Base-by-base conservation (phyloP, 2,329 filamentous ascomycete species). In the Geosmithia putterillii region DNA sequence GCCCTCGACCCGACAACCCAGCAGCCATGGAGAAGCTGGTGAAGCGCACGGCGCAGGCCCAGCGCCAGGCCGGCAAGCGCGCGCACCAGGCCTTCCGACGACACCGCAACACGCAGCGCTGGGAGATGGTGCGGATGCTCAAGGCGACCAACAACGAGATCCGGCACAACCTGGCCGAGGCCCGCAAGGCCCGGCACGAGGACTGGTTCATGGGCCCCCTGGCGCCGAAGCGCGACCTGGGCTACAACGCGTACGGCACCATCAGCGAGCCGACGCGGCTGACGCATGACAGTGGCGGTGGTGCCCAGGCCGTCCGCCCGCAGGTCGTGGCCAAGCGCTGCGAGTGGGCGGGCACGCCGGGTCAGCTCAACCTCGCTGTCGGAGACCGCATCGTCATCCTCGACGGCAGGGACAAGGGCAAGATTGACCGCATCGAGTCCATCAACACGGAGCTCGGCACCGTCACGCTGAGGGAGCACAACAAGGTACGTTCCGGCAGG, bases 371-470 rank as follows among this genome's bases (percentile, higher is more conserved):
- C 50, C 66, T 89, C 46, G 74, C 71, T 20, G 56, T 64, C 4
- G 79, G 81, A 7, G 92, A 96, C 62, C 76, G 92, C 46, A 88
- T 95, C 25, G 85, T 90, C 43, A 66, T 96, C 46, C 65, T 87
- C 43, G 77, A 82, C 47, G 89, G 90, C 8, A 74, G 73, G 32
- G 84, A 92, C 55, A 83, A 81, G 66, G 88, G 88, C 54, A 86
- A 82, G 66, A 92, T 98, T 62, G 85, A 86, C 42, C 66, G 67
- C n/a, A 76, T 96, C 38, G 61, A 59, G 46, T 59, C 66, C 1
- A 66, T 94, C 39, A 64, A 77, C 50, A 48, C 56, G 4, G 61
- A 71, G 10, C 66, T 63, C 39, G 80, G 77, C 47, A 71, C 73
- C 48, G 66, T 86, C 39, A 69, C 63, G n/a, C 63, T 89, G 38